Evolutionary conservation across 371 early-diverging fungal genomes (phyloP).

Genomic region (Mortierella sp.): DNA sequence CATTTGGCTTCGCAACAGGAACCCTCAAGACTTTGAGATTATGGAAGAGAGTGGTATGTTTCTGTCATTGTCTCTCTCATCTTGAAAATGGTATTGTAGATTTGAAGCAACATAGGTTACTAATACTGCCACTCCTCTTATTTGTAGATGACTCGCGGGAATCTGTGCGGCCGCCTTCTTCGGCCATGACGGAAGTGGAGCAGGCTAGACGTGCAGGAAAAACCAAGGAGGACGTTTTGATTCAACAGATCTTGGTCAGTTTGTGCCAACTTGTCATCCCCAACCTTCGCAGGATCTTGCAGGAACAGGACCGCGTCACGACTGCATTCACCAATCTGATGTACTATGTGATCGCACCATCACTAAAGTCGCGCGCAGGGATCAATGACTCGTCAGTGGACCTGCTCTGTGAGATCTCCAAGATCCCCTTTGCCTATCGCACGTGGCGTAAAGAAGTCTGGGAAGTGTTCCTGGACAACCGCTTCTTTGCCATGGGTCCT

Average conservation of each 20-base stretch:
- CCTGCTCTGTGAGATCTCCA: slow-evolving; percentile 67
- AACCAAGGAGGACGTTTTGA: slow-evolving; percentile 60
- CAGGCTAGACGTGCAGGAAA: slow-evolving; percentile 35
- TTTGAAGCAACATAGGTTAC: neutral
- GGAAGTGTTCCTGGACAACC: slow-evolving; percentile 82
- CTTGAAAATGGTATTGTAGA: neutral
- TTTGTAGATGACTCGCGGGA: slow-evolving; percentile 36
- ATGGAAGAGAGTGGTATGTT: slow-evolving; percentile 40
- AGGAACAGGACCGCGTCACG: slow-evolving; percentile 82
- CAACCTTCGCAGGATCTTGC: slow-evolving; percentile 70
- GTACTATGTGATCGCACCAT: slow-evolving; percentile 85
- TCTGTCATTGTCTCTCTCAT: neutral
- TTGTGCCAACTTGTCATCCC: slow-evolving; percentile 76
- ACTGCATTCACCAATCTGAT: slow-evolving; percentile 77
- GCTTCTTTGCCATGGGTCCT: slow-evolving; percentile 78
- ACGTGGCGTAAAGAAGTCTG: slow-evolving; percentile 87
- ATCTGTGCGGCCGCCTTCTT: slow-evolving; percentile 41
- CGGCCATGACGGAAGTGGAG: slow-evolving; percentile 29
- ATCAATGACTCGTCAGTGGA: slow-evolving; percentile 52
- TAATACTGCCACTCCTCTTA: neutral
- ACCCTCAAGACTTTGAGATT: slow-evolving; percentile 52
- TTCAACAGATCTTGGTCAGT: slow-evolving; percentile 63
- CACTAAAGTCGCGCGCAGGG: slow-evolving; percentile 68
- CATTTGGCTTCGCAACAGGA: slow-evolving; percentile 73
- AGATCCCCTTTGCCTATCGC: slow-evolving; percentile 74